These are phyloP conservation scores for Trichoderma sp. DNA, from an alignment of 2,329 filamentous ascomycete genomes.

Conservation along the genomic window DNA sequence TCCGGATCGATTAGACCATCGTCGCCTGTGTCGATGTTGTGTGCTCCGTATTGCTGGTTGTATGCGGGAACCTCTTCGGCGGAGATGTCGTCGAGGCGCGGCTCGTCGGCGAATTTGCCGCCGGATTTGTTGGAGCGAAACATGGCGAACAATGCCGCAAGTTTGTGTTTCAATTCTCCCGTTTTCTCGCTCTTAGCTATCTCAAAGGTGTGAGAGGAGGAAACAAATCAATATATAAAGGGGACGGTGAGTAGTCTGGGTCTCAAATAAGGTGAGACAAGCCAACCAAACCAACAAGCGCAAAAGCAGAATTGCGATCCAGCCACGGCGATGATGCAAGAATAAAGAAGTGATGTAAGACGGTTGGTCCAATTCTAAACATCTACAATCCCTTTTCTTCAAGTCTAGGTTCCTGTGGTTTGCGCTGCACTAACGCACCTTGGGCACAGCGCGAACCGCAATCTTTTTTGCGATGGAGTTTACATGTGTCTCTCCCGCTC, in stretches of 20 bases:
- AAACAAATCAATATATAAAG: neutral
- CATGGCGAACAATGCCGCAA: conserved; percentile 6
- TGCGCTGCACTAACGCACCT: conserved; percentile 22
- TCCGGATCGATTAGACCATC: conserved; percentile 59
- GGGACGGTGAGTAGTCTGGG: neutral
- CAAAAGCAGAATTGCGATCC: conserved; percentile 6
- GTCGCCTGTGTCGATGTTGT: conserved; percentile 37
- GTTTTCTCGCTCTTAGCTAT: neutral
- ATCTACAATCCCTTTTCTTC: neutral
- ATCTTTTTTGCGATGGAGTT: conserved; percentile 1
- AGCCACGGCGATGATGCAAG: conserved; percentile 28
- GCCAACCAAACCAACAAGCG: neutral
- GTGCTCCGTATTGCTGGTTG: conserved; percentile 29
- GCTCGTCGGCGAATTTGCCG: conserved; percentile 28
- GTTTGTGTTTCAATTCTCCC: neutral
- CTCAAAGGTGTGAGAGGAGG: too few relatives aligned
- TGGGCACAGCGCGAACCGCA: conserved; percentile 27
- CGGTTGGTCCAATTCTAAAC: neutral
- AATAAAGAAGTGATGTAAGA: conserved; percentile 15
- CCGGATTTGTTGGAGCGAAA: conserved; percentile 14
- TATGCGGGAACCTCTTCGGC: conserved; percentile 29
- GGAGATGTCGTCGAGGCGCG: conserved; percentile 29
- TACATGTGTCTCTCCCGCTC: neutral
- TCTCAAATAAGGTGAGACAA: neutral
- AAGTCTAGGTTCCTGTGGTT: neutral